phyloP scores from a whole-genome alignment of 106 monocot species.

The Triglochin maritima region DNA sequence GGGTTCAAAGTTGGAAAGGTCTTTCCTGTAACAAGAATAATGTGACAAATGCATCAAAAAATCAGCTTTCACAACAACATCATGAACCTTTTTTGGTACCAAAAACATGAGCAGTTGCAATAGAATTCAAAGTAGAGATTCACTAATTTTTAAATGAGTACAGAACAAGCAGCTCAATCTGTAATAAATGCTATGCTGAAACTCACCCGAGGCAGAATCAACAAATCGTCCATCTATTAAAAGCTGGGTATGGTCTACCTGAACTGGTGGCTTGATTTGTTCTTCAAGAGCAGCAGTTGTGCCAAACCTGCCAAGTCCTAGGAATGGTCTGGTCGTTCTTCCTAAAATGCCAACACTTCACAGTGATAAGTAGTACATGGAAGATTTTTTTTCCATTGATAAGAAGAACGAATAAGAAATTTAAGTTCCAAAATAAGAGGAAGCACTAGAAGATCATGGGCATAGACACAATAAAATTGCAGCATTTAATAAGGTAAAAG shows the following conservation, averaged over 20 bases:
- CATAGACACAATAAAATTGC: too few relatives aligned
- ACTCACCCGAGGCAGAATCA: slow-evolving; percentile 67
- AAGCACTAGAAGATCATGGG: neutral
- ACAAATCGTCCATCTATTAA: slow-evolving; percentile 78
- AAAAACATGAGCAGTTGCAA: neutral
- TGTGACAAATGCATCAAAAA: neutral
- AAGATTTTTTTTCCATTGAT: neutral
- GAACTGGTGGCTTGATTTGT: slow-evolving; percentile 64
- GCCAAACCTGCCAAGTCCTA: slow-evolving; percentile 29
- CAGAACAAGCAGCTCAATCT: neutral
- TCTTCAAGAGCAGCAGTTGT: slow-evolving; percentile 56
- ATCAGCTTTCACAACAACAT: neutral
- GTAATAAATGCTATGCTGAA: neutral
- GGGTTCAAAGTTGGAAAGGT: slow-evolving; percentile 94
- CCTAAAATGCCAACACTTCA: slow-evolving; percentile 11
- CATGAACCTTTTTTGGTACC: neutral
- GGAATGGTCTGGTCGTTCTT: slow-evolving; percentile 4
- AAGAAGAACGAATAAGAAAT: neutral
- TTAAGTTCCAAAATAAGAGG: neutral
- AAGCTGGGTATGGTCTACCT: slow-evolving; percentile 62
- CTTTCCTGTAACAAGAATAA: neutral
- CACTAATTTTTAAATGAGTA: neutral
- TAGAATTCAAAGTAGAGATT: neutral
- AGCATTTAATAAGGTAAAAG: too few relatives aligned
- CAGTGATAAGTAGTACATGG: neutral